Conservation (phyloP, 1,139 yeast genomes). For the Suhomyces terraborum region DNA sequence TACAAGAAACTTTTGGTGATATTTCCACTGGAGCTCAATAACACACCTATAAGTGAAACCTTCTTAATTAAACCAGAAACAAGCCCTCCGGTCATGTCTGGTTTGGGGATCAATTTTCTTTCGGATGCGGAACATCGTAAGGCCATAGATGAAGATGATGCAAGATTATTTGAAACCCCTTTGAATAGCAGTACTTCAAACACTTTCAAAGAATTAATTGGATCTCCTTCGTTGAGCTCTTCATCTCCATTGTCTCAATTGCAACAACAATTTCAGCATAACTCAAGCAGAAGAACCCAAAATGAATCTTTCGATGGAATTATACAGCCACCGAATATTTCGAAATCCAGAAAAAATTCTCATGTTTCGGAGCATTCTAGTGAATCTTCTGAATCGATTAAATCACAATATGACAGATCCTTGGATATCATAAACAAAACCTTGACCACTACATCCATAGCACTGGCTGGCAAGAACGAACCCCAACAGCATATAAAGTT, state of each 20-base stretch:
- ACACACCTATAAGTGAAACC: constrained; percentile 26
- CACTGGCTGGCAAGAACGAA: constrained; percentile 13
- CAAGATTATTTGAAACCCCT: constrained; percentile 12
- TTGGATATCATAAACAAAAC: constrained; percentile 33
- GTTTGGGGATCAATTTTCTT: constrained; percentile 39
- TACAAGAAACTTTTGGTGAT: constrained; percentile 29
- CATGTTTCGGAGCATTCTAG: constrained; percentile 18
- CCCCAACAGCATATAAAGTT: constrained; percentile 13
- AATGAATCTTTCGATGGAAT: constrained; percentile 7
- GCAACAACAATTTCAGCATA: constrained; percentile 17
- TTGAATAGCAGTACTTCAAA: constrained; percentile 16
- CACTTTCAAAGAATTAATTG: constrained; percentile 26
- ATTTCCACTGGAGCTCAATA: constrained; percentile 33
- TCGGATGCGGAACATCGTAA: constrained; percentile 21
- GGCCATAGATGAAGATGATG: constrained; percentile 7
- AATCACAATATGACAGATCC: constrained; percentile 27
- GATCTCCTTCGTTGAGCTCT: constrained; percentile 24
- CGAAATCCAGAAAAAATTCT: constrained; percentile 15
- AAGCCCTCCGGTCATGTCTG: constrained; percentile 29
- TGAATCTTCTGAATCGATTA: constrained; percentile 25
- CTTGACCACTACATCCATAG: constrained; percentile 23
- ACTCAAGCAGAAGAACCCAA: constrained; percentile 4
- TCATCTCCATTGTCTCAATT: constrained; percentile 22
- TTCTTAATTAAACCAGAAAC: constrained; percentile 27
- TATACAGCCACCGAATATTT: constrained; percentile 15